Percentiles rank a stretch among this genome's conserved stretches.
These are phyloP conservation scores for Salix arbutifolia DNA, from an alignment of 345 rosid species.

Conservation along the genomic window DNA sequence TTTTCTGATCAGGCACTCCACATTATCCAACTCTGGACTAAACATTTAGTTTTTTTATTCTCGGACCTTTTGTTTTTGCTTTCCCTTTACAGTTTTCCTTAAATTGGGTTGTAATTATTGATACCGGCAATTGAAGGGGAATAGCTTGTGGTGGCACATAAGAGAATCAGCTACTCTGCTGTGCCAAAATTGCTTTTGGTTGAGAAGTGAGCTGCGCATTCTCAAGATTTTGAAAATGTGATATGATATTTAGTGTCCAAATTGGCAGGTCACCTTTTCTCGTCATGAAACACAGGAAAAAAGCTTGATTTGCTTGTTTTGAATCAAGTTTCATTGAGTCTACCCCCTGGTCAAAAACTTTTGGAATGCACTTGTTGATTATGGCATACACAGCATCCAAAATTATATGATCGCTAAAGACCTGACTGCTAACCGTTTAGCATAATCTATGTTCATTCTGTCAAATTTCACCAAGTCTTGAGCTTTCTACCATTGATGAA, in stretches of 20 bases:
- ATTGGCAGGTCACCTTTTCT: not conserved
- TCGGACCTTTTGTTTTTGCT: not conserved
- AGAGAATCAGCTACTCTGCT: not conserved
- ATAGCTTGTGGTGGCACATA: not conserved
- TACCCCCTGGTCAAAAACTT: not conserved
- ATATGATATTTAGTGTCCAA: not conserved
- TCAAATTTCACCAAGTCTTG: not conserved
- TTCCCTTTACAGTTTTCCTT: not conserved
- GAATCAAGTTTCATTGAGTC: not conserved
- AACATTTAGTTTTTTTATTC: not conserved
- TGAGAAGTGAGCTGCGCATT: not conserved
- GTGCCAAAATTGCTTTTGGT: not conserved
- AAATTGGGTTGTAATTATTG: not conserved
- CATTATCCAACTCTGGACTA: not conserved
- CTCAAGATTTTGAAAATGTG: not conserved
- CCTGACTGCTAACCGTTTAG: not conserved
- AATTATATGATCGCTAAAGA: not conserved
- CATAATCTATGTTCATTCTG: not conserved
- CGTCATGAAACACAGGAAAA: not conserved
- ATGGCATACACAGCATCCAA: not conserved
- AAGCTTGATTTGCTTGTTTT: not conserved
- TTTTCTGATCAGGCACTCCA: not conserved
- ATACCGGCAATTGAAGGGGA: not conserved
- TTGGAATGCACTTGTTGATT: not conserved
- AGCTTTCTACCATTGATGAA: not conserved